Evolutionary conservation across 805 yeast species (phyloP).

Genomic region (Lachancea lanzarotensis): DNA sequence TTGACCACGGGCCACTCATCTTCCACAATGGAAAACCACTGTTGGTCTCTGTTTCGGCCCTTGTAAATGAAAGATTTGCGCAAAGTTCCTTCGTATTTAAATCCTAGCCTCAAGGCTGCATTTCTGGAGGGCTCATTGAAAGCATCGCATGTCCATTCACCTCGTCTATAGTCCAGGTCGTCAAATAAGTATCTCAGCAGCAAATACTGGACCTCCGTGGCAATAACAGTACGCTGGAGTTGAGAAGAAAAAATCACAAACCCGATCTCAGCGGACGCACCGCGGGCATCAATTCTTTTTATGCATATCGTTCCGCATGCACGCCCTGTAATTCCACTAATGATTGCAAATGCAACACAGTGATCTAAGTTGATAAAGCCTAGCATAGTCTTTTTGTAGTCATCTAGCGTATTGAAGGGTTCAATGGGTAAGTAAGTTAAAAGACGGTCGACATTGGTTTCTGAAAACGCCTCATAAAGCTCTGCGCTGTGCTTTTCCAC

Average conservation of each 20-base stretch:
- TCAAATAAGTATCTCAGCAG: conserved; percentile 28
- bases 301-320: conserved; percentile 26
- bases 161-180: conserved; percentile 26
- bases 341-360: conserved; percentile 18
- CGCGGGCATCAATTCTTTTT: conserved; percentile 22
- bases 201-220: conserved; percentile 32
- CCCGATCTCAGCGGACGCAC: conserved; percentile 29
- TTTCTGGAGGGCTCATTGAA: conserved; percentile 27
- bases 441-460: conserved; percentile 6
- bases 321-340: conserved; percentile 15
- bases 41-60: conserved; percentile 29
- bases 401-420: conserved; percentile 9
- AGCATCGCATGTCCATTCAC: conserved; percentile 33
- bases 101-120: conserved; percentile 31
- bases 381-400: conserved; percentile 2
- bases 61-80: conserved; percentile 26
- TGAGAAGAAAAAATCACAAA: conserved; percentile 21
- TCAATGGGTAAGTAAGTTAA: conserved; percentile 18
- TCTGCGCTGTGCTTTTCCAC: conserved; percentile 12
- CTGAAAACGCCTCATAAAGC: conserved; percentile 12
- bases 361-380: background rate
- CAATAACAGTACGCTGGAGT: conserved; percentile 19
- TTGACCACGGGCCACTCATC: conserved; percentile 27
- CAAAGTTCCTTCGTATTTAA: conserved; percentile 28
- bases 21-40: conserved; percentile 31